These are phyloP conservation scores for Dendrobium huoshanense DNA, from an alignment of 106 monocot species.

Conservation along the genomic window DNA sequence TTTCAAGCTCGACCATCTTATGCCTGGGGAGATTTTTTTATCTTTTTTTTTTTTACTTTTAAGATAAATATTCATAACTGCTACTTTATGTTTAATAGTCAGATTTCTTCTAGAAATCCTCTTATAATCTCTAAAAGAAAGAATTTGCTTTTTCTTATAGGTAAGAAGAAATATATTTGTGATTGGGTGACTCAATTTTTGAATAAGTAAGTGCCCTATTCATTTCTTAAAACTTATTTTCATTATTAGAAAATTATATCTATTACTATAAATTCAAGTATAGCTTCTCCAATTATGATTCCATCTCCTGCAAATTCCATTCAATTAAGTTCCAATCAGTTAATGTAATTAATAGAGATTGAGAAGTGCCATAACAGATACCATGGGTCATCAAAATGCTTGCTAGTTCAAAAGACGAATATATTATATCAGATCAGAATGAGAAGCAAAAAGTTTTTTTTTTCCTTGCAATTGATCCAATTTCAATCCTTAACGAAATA, in stretches of 20 bases:
- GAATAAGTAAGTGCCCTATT: neutral
- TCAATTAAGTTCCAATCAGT: neutral
- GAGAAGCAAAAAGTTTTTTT: neutral
- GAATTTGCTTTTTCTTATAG: neutral
- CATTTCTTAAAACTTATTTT: neutral
- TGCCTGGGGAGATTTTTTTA: too few species aligned
- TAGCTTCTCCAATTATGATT: too few species aligned
- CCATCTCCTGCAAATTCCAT: neutral
- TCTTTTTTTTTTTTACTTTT: neutral
- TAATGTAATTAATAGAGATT: neutral
- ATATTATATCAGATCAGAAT: neutral
- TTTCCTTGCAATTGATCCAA: neutral
- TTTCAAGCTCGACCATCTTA: too few species aligned
- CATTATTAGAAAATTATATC: neutral
- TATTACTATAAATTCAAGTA: too few species aligned
- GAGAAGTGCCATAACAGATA: neutral
- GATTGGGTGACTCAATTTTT: neutral
- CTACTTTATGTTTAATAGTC: neutral
- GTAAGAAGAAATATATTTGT: neutral
- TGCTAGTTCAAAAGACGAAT: neutral
- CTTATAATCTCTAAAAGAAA: neutral
- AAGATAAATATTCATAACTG: neutral
- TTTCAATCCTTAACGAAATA: neutral
- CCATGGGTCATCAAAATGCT: neutral
- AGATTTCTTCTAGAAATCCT: neutral